Evolutionary conservation across 495 filamentous ascomycete species (phyloP), one percentile per base, ranked within the genome.

Genomic region (Hypoxylon crocopeplum): DNA sequence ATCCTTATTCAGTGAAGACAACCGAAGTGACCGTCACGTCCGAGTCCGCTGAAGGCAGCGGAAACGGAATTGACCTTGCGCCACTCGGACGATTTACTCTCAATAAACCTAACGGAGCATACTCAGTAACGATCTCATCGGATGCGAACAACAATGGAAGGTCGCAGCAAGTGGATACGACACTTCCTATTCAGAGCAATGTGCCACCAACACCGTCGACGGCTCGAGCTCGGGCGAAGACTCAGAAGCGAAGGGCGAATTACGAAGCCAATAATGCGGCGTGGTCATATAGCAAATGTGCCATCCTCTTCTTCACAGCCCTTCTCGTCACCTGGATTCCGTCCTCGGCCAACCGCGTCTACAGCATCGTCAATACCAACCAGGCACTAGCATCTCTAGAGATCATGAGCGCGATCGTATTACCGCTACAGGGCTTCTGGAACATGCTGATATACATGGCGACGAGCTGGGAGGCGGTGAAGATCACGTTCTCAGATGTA

Each of bases 361-460:
- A 90, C 72, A 82, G 81, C 12, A 67, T 93, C 13, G 76, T 85
- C 5, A 72, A 87, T 63, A 74, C 77, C 0, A 75, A 83, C 21
- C 41, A 78, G 1, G 71, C 81, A 4, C 78, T 75, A 20, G 83
- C 86, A 42, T 74, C 76, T 17, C 80, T 95, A 20, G 86, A 90
- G 60, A 88, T 86, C 50, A 80, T 85, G 38, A 84, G 86, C 20
- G 84, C 88, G 1, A 80, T 92, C 39, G 90, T 95, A 0, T 79
- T 95, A 16, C 92, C 92, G 0, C 77, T 92, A 0, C 92, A 95
- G 66, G 92, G 92, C 1, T 92, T 94, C 64, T 93, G 90, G 88
- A 96, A 95, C 63, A 84, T 84, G 15, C 67, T 91, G 46, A 91
- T 96, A 49, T 96, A 95, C 72, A 69, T 85, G 10, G 84, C 84